Evolutionary conservation across 2,329 filamentous ascomycete species (phyloP), one percentile per base, ranked within the genome.

Genomic region (Gaeumannomyces tritici): DNA sequence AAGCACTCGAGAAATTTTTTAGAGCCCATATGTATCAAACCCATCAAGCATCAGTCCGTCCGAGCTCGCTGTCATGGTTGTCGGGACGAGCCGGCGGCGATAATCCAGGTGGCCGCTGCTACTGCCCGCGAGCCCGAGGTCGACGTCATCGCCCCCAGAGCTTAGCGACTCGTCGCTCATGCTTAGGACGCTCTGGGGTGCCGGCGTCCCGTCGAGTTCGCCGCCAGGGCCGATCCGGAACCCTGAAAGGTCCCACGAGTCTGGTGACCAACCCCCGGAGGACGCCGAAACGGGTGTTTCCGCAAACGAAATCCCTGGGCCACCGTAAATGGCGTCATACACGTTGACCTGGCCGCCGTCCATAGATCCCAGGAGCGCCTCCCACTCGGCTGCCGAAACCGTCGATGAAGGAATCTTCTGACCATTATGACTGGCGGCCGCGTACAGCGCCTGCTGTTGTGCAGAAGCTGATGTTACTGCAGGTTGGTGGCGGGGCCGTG

Each of bases 321-420:
- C 89, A 51, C 89, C 89, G 67, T 92, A 92, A 62, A 91, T 91
- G 55, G 87, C 88, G 70, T 91, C 88, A 73, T 91, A 95, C n/a
- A 96, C 88, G 70, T 93, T 96, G 62, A 87, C 85, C 66, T 88
- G 83, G 0, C 90, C 90, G 47, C 87, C 87, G 68, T 96, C 91
- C 72, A 96, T 86, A 27, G 88, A 88, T 4, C 89, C 87, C 2
- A 96, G 80, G 0, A 96, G 80, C 1, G 88, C 85, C 72, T 96
- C 91, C 92, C 91, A 96, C 68, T 95, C 90, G 0, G 85, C 80
- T 11, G 86, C 77, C 0, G 86, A 86, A 15, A 88, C 80, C 7
- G 59, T 60, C 15, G 59, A 60, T 28, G 3, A 72, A 65, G 69
- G 67, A 54, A 74, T 67, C 67, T 80, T 78, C 58, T 74, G 74